phyloP scores from a whole-genome alignment of 768 basidiomycete species.

The Lactarius hatsudake region DNA sequence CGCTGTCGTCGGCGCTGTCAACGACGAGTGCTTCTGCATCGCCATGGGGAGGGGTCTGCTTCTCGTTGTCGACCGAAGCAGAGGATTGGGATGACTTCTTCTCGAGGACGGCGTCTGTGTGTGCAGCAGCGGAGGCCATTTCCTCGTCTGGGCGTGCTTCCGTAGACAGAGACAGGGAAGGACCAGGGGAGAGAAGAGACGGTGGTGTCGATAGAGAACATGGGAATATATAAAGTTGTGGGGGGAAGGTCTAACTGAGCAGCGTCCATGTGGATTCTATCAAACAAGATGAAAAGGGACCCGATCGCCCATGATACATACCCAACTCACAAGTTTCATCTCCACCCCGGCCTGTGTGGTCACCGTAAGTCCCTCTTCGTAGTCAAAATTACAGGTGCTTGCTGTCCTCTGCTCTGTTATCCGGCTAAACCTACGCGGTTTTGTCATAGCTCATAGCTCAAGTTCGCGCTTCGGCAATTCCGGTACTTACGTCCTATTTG shows the following conservation, averaged over 20 bases:
- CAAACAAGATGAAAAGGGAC: background rate
- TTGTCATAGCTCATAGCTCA: background rate
- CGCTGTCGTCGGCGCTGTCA: conserved; percentile 24
- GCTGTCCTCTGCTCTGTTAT: background rate
- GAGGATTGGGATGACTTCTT: conserved; percentile 31
- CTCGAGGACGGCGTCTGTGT: conserved; percentile 1
- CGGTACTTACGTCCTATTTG: background rate
- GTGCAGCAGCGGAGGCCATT: background rate
- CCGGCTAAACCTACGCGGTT: background rate
- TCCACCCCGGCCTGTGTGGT: no score
- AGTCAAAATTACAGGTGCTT: background rate
- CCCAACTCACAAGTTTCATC: background rate
- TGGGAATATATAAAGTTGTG: background rate
- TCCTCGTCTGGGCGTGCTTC: background rate
- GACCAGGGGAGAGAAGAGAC: background rate
- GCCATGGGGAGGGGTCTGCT: conserved; percentile 18
- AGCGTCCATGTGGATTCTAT: conserved; percentile 1
- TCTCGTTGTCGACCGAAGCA: conserved; percentile 31
- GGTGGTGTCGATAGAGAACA: background rate
- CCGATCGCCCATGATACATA: background rate
- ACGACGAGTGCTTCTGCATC: conserved; percentile 21
- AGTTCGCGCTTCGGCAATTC: background rate
- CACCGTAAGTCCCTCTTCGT: background rate
- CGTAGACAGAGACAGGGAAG: background rate
- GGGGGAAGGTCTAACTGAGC: background rate